Percentiles rank a stretch among this genome's conserved stretches.
phyloP scores from a whole-genome alignment of 768 basidiomycete species.

The Vishniacozyma victoriae region DNA sequence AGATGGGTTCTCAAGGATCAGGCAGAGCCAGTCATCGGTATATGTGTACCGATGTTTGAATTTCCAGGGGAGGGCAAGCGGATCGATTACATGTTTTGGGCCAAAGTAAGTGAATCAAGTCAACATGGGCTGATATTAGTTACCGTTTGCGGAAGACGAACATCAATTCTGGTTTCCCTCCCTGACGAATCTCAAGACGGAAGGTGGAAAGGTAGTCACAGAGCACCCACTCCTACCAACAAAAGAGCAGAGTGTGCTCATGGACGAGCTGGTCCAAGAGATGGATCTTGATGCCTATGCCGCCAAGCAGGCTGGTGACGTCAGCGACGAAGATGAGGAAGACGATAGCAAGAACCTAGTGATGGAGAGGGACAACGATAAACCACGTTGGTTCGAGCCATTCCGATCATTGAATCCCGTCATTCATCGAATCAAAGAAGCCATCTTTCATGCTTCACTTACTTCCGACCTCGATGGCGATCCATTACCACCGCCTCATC shows the following conservation, averaged over 20 bases:
- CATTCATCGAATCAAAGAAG: conserved; percentile 86
- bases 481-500: conserved; percentile 79
- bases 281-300: conserved; percentile 85
- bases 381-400: conserved; percentile 67
- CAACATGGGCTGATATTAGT: too few relatives aligned
- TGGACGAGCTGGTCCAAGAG: conserved; percentile 79
- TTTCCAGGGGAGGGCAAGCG: conserved; percentile 45
- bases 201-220: conserved; percentile 64
- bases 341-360: background rate
- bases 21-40: conserved; percentile 77
- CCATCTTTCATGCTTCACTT: conserved; percentile 80
- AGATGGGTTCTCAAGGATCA: conserved; percentile 72
- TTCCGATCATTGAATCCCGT: conserved; percentile 77
- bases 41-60: conserved; percentile 62
- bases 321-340: conserved; percentile 4
- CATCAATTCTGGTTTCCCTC: conserved; percentile 81
- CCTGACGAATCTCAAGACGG: conserved; percentile 64
- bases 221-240: conserved; percentile 55
- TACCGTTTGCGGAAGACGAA: conserved; percentile 94
- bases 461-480: conserved; percentile 65
- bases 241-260: conserved; percentile 50
- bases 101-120: conserved; percentile 55
- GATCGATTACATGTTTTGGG: conserved; percentile 77
- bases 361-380: background rate
- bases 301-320: conserved; percentile 36